Evolutionary conservation across 2,329 filamentous ascomycete genomes (phyloP).

Genomic region (Colletotrichum sp.): DNA sequence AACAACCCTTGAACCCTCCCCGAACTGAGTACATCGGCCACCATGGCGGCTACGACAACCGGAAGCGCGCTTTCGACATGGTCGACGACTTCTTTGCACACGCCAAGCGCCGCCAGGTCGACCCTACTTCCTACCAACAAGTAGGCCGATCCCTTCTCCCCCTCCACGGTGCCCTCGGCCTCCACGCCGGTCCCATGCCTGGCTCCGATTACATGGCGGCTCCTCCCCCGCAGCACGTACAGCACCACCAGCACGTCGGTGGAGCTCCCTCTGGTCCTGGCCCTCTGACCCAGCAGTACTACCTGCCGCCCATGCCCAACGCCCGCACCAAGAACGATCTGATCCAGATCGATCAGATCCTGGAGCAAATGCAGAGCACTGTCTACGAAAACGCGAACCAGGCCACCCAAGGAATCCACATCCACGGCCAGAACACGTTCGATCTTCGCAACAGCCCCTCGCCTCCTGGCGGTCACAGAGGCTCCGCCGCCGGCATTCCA

Average conservation of each 20-base stretch:
- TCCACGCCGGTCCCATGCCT: conserved; percentile 56
- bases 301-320: conserved; percentile 84
- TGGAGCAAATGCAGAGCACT: conserved; percentile 94
- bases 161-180: conserved; percentile 73
- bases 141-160: conserved; percentile 89
- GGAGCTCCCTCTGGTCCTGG: conserved; percentile 57
- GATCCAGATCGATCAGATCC: conserved; percentile 89
- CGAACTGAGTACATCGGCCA: conserved; percentile 69
- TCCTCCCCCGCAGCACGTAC: conserved; percentile 29
- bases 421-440: conserved; percentile 71
- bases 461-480: conserved; percentile 47
- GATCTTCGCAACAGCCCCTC: conserved; percentile 64
- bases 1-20: conserved; percentile 58
- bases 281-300: conserved; percentile 79
- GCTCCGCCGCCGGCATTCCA: conserved; percentile 34
- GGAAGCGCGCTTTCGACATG: conserved; percentile 86
- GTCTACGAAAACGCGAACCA: conserved; percentile 93
- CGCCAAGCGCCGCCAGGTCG: conserved; percentile 88
- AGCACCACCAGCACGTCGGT: conserved; percentile 49
- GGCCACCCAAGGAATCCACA: conserved; percentile 79
- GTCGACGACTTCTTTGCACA: conserved; percentile 94
- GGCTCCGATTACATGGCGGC: conserved; percentile 59
- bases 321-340: conserved; percentile 93
- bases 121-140: conserved; percentile 87
- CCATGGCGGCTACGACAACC: conserved; percentile 65